Conservation (phyloP, 192 early-diverging fungal species). For the Spizellomyces punctatus region DNA sequence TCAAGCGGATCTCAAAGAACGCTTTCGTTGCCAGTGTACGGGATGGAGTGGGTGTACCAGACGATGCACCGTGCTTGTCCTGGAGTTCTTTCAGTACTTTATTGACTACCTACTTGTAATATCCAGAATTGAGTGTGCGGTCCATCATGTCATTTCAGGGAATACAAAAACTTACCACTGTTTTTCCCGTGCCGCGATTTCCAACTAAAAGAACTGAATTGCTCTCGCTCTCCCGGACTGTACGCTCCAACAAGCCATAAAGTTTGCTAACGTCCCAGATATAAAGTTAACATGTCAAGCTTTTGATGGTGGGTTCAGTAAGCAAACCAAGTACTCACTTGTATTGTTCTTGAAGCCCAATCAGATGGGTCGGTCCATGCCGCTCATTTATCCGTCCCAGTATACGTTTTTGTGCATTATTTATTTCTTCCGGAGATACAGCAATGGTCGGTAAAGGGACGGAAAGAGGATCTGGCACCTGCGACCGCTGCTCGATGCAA, state of each 20-base stretch:
- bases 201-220: conserved; percentile 88
- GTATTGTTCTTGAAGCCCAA: conserved; percentile 25
- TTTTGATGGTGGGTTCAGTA: background rate
- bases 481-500: too few relatives aligned
- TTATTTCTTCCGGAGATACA: too few relatives aligned
- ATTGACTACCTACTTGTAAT: background rate
- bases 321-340: background rate
- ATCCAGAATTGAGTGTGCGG: background rate
- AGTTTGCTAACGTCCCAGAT: conserved; percentile 42
- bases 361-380: background rate
- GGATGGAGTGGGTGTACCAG: background rate
- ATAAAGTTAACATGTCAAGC: background rate
- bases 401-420: conserved; percentile 7
- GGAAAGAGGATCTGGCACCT: too few relatives aligned
- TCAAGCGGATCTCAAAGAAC: conserved; percentile 73
- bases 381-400: conserved; percentile 1
- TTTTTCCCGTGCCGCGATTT: conserved; percentile 77
- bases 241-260: conserved; percentile 59
- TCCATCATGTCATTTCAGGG: background rate
- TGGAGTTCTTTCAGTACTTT: background rate
- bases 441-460: too few relatives aligned
- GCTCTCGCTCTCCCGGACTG: conserved; percentile 72
- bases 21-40: conserved; percentile 18
- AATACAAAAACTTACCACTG: conserved; percentile 29
- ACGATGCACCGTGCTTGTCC: conserved; percentile 31